phyloP scores from a whole-genome alignment of 2,329 filamentous ascomycete species.

The Colletotrichum ledebouriae region DNA sequence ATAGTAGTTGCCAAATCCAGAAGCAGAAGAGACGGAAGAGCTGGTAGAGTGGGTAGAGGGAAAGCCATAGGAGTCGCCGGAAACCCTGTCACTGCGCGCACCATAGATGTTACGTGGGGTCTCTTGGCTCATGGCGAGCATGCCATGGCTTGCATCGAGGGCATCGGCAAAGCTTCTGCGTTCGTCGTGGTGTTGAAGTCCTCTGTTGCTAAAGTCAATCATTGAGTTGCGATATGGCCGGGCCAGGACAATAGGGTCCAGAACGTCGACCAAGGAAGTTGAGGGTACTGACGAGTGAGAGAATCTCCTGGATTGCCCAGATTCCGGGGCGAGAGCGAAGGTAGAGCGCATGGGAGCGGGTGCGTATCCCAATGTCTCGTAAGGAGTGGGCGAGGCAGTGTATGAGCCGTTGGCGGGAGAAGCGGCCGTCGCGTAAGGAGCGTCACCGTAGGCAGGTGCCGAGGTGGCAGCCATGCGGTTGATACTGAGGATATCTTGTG shows the following conservation, averaged over 20 bases:
- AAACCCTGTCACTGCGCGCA: slow-evolving; percentile 74
- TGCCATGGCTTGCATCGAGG: slow-evolving; percentile 91
- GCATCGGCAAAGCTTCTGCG: slow-evolving; percentile 86
- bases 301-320: slow-evolving; percentile 74
- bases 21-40: slow-evolving; percentile 95
- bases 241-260: slow-evolving; percentile 53
- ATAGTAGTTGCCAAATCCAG: slow-evolving; percentile 85
- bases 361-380: slow-evolving; percentile 83
- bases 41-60: slow-evolving; percentile 86
- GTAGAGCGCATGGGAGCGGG: slow-evolving; percentile 72
- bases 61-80: slow-evolving; percentile 91
- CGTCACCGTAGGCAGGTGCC: slow-evolving; percentile 77
- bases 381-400: slow-evolving; percentile 76
- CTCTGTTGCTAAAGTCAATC: slow-evolving; percentile 68
- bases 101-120: slow-evolving; percentile 93
- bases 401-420: slow-evolving; percentile 77
- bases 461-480: slow-evolving; percentile 72
- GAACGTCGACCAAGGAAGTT: slow-evolving; percentile 61
- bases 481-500: slow-evolving; percentile 80
- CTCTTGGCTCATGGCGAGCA: slow-evolving; percentile 96
- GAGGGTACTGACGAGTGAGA: slow-evolving; percentile 86
- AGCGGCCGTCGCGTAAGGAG: slow-evolving; percentile 75
- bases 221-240: slow-evolving; percentile 70
- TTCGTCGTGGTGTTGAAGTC: slow-evolving; percentile 59
- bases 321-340: slow-evolving; percentile 69